Evolutionary conservation across 2,329 filamentous ascomycete species (phyloP).

Genomic region (Talaromyces sp.): DNA sequence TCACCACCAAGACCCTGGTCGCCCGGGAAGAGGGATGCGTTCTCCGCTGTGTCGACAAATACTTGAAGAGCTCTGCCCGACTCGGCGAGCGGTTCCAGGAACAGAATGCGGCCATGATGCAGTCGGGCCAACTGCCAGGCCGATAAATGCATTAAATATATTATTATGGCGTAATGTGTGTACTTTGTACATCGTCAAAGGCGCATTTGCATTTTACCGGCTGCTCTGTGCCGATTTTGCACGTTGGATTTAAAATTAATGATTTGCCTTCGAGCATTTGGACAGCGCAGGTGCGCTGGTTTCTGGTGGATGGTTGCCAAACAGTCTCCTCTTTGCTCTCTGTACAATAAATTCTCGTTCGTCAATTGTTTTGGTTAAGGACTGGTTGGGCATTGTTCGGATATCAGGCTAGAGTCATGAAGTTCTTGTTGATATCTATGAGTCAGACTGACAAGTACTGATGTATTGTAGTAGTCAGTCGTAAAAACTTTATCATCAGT

Average conservation of each 20-base stretch:
- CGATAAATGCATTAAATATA: constrained; percentile 20
- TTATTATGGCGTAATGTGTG: background rate
- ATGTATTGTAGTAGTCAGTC: too few relatives aligned
- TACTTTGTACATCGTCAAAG: too few relatives aligned
- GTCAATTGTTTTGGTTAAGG: background rate
- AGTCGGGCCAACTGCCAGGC: constrained; percentile 49
- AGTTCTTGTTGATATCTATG: background rate
- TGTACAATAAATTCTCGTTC: constrained; percentile 6
- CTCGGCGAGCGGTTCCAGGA: constrained; percentile 86
- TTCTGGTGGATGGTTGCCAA: background rate
- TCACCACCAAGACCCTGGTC: constrained; percentile 91
- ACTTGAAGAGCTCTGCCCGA: constrained; percentile 84
- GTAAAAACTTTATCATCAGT: too few relatives aligned
- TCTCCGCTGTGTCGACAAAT: constrained; percentile 92
- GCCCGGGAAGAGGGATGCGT: constrained; percentile 87
- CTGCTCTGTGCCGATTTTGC: too few relatives aligned
- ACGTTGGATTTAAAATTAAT: too few relatives aligned
- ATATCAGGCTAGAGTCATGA: background rate
- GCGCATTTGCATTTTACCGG: too few relatives aligned
- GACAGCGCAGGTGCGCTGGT: background rate
- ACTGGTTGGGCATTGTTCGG: background rate
- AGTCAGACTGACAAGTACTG: too few relatives aligned
- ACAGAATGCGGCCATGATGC: constrained; percentile 63
- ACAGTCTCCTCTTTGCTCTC: constrained; percentile 1
- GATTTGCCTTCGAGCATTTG: too few relatives aligned